Base-by-base conservation (phyloP, 108 stramenopile species). In the Epipyxis sp. region DNA sequence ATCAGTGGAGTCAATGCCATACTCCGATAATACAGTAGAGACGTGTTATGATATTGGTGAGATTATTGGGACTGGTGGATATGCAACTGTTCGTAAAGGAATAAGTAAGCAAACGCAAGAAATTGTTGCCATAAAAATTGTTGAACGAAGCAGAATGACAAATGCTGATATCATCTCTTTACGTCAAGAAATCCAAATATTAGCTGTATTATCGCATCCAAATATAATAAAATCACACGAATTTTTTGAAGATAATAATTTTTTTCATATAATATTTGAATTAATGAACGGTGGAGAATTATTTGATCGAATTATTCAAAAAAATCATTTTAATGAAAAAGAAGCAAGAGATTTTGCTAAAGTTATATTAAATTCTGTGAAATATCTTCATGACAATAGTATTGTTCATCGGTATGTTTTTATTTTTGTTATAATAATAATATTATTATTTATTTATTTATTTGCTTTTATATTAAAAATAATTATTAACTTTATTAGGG, bases 371-470 rank as follows among this genome's bases (percentile, higher is more conserved):
- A 90, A 89, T 58, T 93, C 94, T 1, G 76, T 94, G 29, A 81
- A 85, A 29, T 93, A 91, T 69, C 89, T 90, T 61, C 97, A 98
- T 79, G 40, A 72, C 0, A 77, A 89, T 20, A 69, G 82, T 67
- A 89, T 97, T 1, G 93, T 93, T 16, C 98, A 99, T 82, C 88
- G n/a, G n/a, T n/a, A n/a, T n/a, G n/a, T n/a, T n/a, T n/a, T n/a
- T n/a, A n/a, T n/a, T n/a, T n/a, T n/a, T n/a, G n/a, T n/a, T n/a
- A n/a, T n/a, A n/a, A n/a, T n/a, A n/a, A n/a, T n/a, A n/a, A n/a
- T n/a, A n/a, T n/a, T n/a, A n/a, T n/a, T n/a, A n/a, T n/a, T n/a
- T n/a, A n/a, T n/a, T n/a, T n/a, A n/a, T n/a, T n/a, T n/a, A n/a
- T n/a, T n/a, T n/a, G n/a, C n/a, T n/a, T n/a, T n/a, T n/a, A n/a